Base-by-base conservation (phyloP, 208 protist species). In the Trypanosomatidae sp. region DNA sequence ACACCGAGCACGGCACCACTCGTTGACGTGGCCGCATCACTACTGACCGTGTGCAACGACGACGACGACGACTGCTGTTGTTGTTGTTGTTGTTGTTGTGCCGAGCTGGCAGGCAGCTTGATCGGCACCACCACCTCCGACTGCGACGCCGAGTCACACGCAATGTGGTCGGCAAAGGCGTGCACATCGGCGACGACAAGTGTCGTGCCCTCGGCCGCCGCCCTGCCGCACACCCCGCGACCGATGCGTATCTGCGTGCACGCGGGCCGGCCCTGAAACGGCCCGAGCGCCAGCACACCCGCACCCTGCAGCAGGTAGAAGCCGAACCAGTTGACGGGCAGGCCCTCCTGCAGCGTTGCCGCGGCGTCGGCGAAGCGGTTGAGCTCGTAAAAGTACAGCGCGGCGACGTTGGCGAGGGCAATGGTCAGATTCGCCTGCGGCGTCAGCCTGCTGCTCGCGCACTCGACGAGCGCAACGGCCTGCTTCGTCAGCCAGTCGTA, bases 81-180 rank as follows among this genome's bases (percentile, higher is more conserved):
- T n/a, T n/a, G n/a, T n/a, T n/a, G n/a, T n/a, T n/a, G n/a, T n/a
- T n/a, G n/a, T n/a, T n/a, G n/a, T n/a, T n/a, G n/a, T n/a, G n/a
- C n/a, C n/a, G n/a, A n/a, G 26, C 58, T 65, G 20, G 61, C 61
- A 4, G 40, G 60, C 38, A 72, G 52, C n/a, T n/a, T n/a, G 3
- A 97, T 69, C 2, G 89, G 92, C 22, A 97, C 65, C 13, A 94
- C 88, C 42, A 96, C 74, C 66, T 97, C 92, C 4, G 89, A 85
- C n/a, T 85, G 52, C 6, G 83, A 93, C 5, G 65, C 61, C 10
- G 58, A 65, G 51, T 96, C 89, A 53, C 89, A 96, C n/a, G 91
- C 91, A 46, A 97, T 96, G 72, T 97, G 94, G 4, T 89, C 88
- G n/a, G 78, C 56, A 50, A 96, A 96, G 30, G 56, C 58, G 47